Percentiles rank a stretch among this genome's conserved stretches.
phyloP scores from a whole-genome alignment of 352 stramenopile species.

The Pythium diclinum region DNA sequence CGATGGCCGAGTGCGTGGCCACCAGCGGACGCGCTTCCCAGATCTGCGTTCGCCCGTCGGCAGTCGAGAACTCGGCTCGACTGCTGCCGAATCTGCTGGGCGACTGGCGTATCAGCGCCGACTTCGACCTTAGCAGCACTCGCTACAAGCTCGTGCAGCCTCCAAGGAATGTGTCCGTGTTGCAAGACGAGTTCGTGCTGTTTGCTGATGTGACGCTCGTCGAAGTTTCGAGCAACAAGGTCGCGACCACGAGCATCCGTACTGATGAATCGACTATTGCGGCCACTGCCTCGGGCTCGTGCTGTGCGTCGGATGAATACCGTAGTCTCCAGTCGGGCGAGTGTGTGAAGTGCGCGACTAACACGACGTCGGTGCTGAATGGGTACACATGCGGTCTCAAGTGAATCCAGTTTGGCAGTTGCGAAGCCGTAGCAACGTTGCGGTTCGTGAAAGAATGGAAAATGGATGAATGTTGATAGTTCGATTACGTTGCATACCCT shows the following conservation, averaged over 20 bases:
- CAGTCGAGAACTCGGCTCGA: not conserved
- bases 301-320: constrained; percentile 8
- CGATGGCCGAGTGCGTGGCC: constrained; percentile 8
- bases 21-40: constrained; percentile 8
- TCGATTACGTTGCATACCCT: no score
- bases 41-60: constrained; percentile 5
- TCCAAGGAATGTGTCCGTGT: not conserved
- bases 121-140: constrained; percentile 13
- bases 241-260: not conserved
- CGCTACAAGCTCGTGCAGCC: constrained; percentile 5
- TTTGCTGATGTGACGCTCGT: constrained; percentile 18
- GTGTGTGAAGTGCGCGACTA: constrained; percentile 9
- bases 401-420: not conserved
- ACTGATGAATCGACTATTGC: not conserved
- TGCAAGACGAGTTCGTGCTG: constrained; percentile 6
- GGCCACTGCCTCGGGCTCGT: not conserved
- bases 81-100: constrained; percentile 15
- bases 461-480: no score
- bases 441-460: no score
- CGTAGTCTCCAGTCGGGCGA: constrained; percentile 6
- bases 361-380: constrained; percentile 3
- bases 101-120: constrained; percentile 6
- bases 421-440: no score
- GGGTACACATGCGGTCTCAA: constrained; percentile 10
- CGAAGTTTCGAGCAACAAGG: not conserved